Evolutionary conservation across 108 stramenopile species (phyloP).

Genomic region (Cyclotella atomus): DNA sequence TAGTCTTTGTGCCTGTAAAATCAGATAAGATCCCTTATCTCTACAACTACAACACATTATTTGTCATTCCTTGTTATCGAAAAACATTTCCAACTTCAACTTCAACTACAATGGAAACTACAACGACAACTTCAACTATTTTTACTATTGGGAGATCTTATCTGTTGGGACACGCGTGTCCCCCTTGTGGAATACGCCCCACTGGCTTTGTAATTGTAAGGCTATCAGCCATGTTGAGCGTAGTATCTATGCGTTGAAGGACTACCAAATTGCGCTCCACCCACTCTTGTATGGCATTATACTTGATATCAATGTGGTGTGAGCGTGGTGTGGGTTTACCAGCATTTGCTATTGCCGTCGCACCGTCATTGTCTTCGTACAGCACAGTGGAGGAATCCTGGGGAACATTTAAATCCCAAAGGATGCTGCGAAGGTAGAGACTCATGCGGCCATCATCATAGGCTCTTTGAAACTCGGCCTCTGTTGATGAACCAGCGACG

Average conservation of each 20-base stretch:
- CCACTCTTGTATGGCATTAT: conserved; percentile 1
- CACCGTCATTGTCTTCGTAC: conserved; percentile 28
- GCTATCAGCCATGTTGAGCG: not conserved
- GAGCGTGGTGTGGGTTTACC: conserved; percentile 17
- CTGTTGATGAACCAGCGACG: no score
- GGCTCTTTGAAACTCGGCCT: no score
- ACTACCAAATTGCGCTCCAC: conserved; percentile 6
- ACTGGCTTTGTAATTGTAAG: no score
- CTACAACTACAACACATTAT: no score
- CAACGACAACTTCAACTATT: no score
- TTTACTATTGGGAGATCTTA: no score
- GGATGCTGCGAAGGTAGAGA: conserved; percentile 33
- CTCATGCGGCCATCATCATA: conserved; percentile 31
- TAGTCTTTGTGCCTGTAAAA: not conserved
- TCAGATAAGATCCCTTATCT: not conserved
- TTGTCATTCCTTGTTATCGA: no score
- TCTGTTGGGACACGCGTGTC: no score
- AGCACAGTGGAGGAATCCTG: conserved; percentile 28
- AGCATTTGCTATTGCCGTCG: conserved; percentile 16
- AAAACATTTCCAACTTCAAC: no score
- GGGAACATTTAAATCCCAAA: conserved; percentile 36
- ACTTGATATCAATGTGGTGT: conserved; percentile 26
- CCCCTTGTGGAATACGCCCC: no score
- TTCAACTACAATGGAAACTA: no score
- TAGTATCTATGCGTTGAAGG: not conserved